These are phyloP conservation scores for Pleurotus eryngii DNA, from an alignment of 768 basidiomycete genomes.

Conservation along the genomic window DNA sequence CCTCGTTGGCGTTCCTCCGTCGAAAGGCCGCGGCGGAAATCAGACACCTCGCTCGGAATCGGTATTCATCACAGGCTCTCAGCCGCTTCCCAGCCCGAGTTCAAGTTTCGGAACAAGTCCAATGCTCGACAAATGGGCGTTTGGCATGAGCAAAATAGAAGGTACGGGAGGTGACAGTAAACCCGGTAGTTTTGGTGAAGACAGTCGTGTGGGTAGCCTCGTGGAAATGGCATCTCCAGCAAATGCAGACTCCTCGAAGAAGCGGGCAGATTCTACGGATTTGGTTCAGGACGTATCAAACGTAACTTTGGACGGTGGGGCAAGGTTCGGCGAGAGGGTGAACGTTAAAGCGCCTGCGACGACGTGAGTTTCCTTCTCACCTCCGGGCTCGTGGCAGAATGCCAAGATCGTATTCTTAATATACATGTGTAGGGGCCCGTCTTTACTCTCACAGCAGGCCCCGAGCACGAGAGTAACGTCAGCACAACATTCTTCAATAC, in stretches of 20 bases:
- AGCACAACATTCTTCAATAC: too few species aligned
- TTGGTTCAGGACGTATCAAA: constrained; percentile 36
- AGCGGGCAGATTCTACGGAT: constrained; percentile 26
- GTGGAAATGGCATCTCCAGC: constrained; percentile 19
- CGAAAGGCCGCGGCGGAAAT: constrained; percentile 91
- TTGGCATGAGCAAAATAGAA: constrained; percentile 91
- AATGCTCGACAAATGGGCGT: constrained; percentile 79
- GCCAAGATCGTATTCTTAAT: constrained; percentile 10
- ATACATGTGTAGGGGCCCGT: constrained; percentile 44
- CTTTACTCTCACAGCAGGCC: constrained; percentile 71
- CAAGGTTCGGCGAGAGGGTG: constrained; percentile 24
- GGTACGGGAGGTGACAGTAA: constrained; percentile 33
- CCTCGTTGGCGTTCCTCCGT: constrained; percentile 90
- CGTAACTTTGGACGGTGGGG: constrained; percentile 33
- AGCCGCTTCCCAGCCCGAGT: constrained; percentile 86
- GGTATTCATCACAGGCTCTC: constrained; percentile 85
- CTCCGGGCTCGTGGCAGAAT: background rate
- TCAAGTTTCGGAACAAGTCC: constrained; percentile 70
- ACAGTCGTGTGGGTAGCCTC: background rate
- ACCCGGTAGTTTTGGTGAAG: constrained; percentile 10
- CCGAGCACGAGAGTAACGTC: constrained; percentile 21
- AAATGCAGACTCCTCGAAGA: constrained; percentile 12
- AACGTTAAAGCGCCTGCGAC: constrained; percentile 10
- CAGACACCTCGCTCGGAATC: constrained; percentile 86
- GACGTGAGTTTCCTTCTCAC: constrained; percentile 3